phyloP scores from a whole-genome alignment of 106 monocot species.

The Allium sativum region DNA sequence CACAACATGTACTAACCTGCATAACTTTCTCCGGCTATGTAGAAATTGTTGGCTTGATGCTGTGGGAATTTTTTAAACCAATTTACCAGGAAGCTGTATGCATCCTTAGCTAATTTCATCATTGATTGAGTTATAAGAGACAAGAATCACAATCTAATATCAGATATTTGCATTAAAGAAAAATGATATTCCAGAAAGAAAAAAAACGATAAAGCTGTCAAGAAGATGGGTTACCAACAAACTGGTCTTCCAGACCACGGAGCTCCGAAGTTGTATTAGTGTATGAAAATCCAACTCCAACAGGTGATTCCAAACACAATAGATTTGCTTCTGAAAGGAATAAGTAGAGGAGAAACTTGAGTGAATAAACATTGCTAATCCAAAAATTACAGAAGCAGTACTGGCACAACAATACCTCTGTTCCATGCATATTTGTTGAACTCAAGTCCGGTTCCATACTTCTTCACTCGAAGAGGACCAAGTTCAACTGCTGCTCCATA shows the following conservation, averaged over 20 bases:
- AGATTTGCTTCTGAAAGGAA: conserved; percentile 55
- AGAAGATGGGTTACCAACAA: conserved; percentile 47
- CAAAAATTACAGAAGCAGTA: too few relatives aligned
- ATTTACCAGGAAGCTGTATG: conserved; percentile 57
- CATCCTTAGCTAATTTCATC: conserved; percentile 42
- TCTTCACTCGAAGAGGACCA: conserved; percentile 63
- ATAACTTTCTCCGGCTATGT: conserved; percentile 74
- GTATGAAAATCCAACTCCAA: conserved; percentile 72
- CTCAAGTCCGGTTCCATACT: conserved; percentile 48
- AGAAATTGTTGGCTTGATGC: conserved; percentile 53
- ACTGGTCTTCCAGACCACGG: conserved; percentile 40
- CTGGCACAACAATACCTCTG: conserved; percentile 37
- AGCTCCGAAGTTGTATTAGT: conserved; percentile 68
- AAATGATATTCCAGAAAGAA: too few relatives aligned
- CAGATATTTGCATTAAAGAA: too few relatives aligned
- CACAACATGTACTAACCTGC: conserved; percentile 33
- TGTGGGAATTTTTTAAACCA: conserved; percentile 61
- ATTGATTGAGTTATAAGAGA: too few relatives aligned
- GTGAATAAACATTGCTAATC: too few relatives aligned
- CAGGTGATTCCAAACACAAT: conserved; percentile 57
- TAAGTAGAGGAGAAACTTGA: too few relatives aligned
- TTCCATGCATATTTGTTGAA: conserved; percentile 85
- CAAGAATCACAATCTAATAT: too few relatives aligned
- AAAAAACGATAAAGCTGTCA: too few relatives aligned
- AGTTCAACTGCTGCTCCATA: conserved; percentile 75